Conservation (phyloP, 2,329 filamentous ascomycete genomes). For the Sordariomycetes sp. region DNA sequence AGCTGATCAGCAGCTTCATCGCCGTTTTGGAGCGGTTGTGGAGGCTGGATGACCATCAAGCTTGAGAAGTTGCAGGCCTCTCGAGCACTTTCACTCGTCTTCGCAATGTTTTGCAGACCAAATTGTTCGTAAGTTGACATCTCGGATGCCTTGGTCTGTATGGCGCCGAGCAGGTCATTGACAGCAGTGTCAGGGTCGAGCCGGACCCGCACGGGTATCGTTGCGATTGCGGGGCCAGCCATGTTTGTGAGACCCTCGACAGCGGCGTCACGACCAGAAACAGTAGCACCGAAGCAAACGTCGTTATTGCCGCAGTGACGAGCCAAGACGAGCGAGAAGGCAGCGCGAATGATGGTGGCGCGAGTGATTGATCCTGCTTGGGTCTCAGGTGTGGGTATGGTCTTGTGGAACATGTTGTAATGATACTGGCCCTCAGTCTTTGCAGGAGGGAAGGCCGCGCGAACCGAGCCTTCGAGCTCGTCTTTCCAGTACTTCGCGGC, state of each 20-base stretch:
- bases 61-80: constrained; percentile 2
- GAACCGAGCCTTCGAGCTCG: constrained; percentile 4
- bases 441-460: not conserved
- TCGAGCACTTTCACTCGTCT: constrained; percentile 5
- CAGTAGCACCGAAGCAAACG: constrained; percentile 13
- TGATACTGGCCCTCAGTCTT: too few species aligned
- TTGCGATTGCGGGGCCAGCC: constrained; percentile 5
- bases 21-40: too few species aligned
- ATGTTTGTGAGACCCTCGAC: constrained; percentile 5
- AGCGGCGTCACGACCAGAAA: constrained; percentile 13
- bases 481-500: constrained; percentile 6
- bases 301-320: constrained; percentile 10
- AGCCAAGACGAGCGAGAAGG: constrained; percentile 4
- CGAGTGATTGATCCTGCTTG: not conserved
- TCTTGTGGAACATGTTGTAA: not conserved
- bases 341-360: constrained; percentile 1
- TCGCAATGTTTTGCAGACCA: constrained; percentile 9
- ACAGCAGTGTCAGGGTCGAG: constrained; percentile 1
- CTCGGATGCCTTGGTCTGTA: constrained; percentile 6
- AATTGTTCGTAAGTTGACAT: constrained; percentile 11
- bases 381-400: not conserved
- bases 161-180: constrained; percentile 3
- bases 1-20: too few species aligned
- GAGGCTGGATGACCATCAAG: constrained; percentile 3
- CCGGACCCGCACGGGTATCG: constrained; percentile 6